These are phyloP conservation scores for Chlamydomonas sp. DNA, from an alignment of 139 green algal species.

Conservation along the genomic window DNA sequence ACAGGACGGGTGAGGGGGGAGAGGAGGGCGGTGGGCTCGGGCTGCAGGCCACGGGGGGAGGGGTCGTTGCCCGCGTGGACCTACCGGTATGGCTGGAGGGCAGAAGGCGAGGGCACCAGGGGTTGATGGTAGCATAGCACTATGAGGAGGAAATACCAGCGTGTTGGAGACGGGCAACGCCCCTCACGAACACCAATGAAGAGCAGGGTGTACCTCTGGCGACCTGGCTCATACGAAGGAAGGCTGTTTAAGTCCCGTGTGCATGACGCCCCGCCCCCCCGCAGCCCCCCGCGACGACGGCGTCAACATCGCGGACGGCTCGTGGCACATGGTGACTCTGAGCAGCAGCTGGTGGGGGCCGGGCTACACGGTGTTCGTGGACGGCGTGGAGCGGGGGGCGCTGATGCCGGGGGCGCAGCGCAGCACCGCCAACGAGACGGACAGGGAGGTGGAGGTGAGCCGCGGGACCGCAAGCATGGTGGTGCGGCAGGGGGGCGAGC, in stretches of 20 bases:
- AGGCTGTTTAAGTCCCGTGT: too few relatives aligned
- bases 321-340: conserved; percentile 78
- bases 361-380: conserved; percentile 55
- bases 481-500: not conserved
- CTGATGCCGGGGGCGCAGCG: conserved; percentile 30
- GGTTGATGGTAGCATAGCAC: too few relatives aligned
- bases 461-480: too few relatives aligned
- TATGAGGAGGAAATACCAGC: too few relatives aligned
- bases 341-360: conserved; percentile 51
- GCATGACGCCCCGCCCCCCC: not conserved
- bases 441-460: not conserved
- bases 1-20: not conserved
- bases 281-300: conserved; percentile 26
- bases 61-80: not conserved
- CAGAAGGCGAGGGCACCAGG: not conserved
- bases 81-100: not conserved
- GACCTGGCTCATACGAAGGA: too few relatives aligned
- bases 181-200: too few relatives aligned
- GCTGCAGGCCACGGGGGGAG: not conserved
- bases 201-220: too few relatives aligned
- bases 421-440: conserved; percentile 1
- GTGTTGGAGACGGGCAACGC: too few relatives aligned
- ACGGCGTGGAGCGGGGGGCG: conserved; percentile 53
- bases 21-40: not conserved
- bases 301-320: conserved; percentile 51